phyloP scores from a whole-genome alignment of 2,329 filamentous ascomycete species.

The Xylaria sp. region DNA sequence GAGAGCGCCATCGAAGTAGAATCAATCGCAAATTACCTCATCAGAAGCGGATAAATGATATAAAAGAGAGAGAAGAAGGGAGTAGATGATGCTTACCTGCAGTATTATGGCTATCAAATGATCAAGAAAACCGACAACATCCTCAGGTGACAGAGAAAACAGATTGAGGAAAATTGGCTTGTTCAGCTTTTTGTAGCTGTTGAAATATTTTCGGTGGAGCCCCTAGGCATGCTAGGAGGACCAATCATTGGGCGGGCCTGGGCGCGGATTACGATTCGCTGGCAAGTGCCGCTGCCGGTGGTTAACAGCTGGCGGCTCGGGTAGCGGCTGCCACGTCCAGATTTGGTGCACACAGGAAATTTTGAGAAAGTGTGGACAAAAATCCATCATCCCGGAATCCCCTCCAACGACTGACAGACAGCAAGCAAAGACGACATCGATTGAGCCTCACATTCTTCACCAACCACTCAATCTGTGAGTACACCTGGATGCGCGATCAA shows the following conservation, averaged over 20 bases:
- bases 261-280: background rate
- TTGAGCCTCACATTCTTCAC: slow-evolving; percentile 35
- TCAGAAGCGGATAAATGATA: slow-evolving; percentile 61
- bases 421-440: slow-evolving; percentile 38
- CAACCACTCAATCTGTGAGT: slow-evolving; percentile 40
- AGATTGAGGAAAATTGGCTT: background rate
- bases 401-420: slow-evolving; percentile 38
- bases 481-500: slow-evolving; percentile 28
- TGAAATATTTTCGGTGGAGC: slow-evolving; percentile 24
- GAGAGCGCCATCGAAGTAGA: slow-evolving; percentile 82
- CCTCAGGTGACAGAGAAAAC: background rate
- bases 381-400: slow-evolving; percentile 40
- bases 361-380: slow-evolving; percentile 42
- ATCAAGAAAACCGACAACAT: too few species aligned
- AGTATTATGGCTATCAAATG: too few species aligned
- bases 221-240: background rate
- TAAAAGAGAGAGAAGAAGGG: background rate
- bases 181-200: slow-evolving; percentile 25
- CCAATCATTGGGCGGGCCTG: slow-evolving; percentile 10
- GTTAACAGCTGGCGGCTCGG: slow-evolving; percentile 32
- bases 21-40: slow-evolving; percentile 99
- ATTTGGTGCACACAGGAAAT: slow-evolving; percentile 43
- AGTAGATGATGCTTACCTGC: background rate
- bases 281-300: background rate
- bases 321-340: slow-evolving; percentile 30